Base-by-base conservation (phyloP, 495 filamentous ascomycete genomes). In the Penicillium goetzii region DNA sequence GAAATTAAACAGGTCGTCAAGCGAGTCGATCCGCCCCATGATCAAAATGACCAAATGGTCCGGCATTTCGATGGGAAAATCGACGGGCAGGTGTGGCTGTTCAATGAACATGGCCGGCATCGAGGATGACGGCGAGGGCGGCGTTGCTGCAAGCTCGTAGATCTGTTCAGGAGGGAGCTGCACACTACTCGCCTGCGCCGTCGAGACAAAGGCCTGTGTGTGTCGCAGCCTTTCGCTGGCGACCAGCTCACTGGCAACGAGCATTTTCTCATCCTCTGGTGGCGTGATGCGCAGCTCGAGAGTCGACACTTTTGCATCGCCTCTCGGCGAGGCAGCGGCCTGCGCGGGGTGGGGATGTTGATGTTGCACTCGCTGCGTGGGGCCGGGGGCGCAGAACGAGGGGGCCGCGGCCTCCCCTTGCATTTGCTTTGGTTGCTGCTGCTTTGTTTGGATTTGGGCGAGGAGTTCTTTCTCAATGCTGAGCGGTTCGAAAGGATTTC, bases 1-100 rank as follows among this genome's bases (percentile, higher is more conserved):
- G 1, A 83, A 78, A 41, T 79, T 78, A 67, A 88, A 88, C 3
- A 90, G 78, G 67, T 88, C 86, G 54, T 84, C 80, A 0, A 88
- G 75, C 8, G 78, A 83, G 45, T 77, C 72, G 23, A 87, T 76
- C 3, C 72, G 72, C 47, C 78, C 68, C 62, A 89, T 73, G 5
- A 90, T 83, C 23, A 72, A 56, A 19, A 85, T 61, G 26, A 88
- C 77, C 9, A 87, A 71, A 19, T 72, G 66, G 57, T 85, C 81
- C 8, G 83, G 81, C 25, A 81, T 72, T 15, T 72, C 72, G 15
- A 71, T 66, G 5, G 83, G 80, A 58, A 85, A 70, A 14, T 58
- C 25, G 12, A 61, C 34, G 21, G 50, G 52, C 30, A 38, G 9
- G 12, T 38, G 33, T 21, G 28, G 9, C 2, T 30, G 19, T 7